Conservation (phyloP, 1,284 basidiomycete genomes). For the Meira miltonrushii region DNA sequence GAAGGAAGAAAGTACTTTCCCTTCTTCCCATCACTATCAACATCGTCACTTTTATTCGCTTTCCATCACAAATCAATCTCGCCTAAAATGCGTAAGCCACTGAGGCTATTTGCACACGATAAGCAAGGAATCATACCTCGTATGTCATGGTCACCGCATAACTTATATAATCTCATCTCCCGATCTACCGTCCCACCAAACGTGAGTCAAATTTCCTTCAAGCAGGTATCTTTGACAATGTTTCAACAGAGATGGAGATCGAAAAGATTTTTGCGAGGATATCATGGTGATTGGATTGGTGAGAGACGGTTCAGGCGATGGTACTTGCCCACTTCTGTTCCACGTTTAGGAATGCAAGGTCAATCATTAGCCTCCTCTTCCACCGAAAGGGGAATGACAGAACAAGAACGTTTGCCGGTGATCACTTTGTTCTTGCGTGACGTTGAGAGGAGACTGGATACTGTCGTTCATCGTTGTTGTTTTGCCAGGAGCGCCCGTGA, state of each 20-base stretch:
- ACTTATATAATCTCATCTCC: conserved; percentile 70
- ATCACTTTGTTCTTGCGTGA: conserved; percentile 45
- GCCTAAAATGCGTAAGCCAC: conserved; percentile 1
- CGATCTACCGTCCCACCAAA: conserved; percentile 50
- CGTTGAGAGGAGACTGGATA: conserved; percentile 88
- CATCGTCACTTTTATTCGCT: too few relatives aligned
- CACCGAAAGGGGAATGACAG: conserved; percentile 1
- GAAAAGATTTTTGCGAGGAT: conserved; percentile 83
- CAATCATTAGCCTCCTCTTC: not conserved
- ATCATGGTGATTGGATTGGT: conserved; percentile 92
- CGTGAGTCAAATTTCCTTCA: conserved; percentile 60
- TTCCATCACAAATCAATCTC: not conserved
- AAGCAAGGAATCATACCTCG: conserved; percentile 7
- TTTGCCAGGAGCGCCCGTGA: conserved; percentile 86
- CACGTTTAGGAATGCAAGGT: conserved; percentile 63
- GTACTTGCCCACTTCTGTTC: conserved; percentile 82
- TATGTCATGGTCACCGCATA: conserved; percentile 64
- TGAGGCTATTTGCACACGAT: conserved; percentile 10
- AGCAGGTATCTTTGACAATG: conserved; percentile 62
- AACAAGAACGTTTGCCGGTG: conserved; percentile 33
- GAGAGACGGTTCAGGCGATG: conserved; percentile 91
- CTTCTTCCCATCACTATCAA: too few relatives aligned
- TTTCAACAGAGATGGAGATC: conserved; percentile 90
- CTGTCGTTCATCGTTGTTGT: conserved; percentile 84
- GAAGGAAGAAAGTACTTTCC: too few relatives aligned